Base-by-base conservation (phyloP, 2,329 filamentous ascomycete genomes). In the Thermoascus crustaceus region DNA sequence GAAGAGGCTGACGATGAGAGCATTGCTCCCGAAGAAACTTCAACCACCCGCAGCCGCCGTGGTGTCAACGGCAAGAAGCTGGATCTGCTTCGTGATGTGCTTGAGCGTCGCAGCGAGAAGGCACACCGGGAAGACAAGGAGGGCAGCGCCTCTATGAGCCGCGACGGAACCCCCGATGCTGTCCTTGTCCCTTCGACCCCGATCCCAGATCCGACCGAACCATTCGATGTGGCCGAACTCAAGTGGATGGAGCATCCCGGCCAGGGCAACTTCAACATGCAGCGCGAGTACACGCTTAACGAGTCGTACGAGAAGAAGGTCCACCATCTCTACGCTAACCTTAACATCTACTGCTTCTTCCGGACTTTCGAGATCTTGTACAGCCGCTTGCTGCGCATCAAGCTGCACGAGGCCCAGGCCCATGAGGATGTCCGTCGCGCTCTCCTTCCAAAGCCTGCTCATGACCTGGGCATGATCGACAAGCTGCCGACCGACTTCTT, bases 281-380 rank as follows among this genome's bases (percentile, higher is more conserved):
- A 76, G 72, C 53, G 78, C 72, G 62, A 75, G 75, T 63, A 89
- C 73, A 69, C 82, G 64, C 41, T 75, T 26, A 86, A 94, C 42
- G 83, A 87, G 34, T 80, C 84, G 39, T 94, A 91, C 62, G 73
- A 74, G 47, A 83, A 88, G 30, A 78, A 79, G 7, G 80, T 77
- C 62, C 94, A 86, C 67, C 89, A 89, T 55, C 78, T 96, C 56
- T 98, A 93, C 66, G 82, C 81, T 57, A 96, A 95, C 58, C 76
- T 86, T 50, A 85, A 82, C 3, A 81, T 98, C 40, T 94, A 87
- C 56, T 88, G 91, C 61, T 96, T 98, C 71, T 83, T 98, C 67
- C 85, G 82, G 48, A 80, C 94, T 42, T 91, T 98, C 58, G 79
- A 94, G 54, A 83, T 82, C n/a, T 69, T 98, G 4, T 96, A 94